Evolutionary conservation across 768 basidiomycete species (phyloP).

Genomic region (Neoboletus subvelutipes): DNA sequence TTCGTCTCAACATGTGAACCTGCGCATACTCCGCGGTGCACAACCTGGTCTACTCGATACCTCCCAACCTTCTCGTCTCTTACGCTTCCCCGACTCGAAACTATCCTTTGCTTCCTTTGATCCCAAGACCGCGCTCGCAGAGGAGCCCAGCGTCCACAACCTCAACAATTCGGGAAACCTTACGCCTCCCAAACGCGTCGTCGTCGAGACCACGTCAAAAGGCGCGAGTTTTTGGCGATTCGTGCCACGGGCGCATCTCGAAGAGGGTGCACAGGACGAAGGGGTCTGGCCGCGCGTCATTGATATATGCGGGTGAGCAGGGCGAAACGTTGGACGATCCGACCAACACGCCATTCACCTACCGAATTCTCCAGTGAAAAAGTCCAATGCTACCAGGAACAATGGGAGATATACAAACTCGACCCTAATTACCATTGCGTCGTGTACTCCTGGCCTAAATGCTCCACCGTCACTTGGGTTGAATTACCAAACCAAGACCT

Average conservation of each 20-base stretch:
- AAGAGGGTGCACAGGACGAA: constrained; percentile 60
- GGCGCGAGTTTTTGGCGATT: constrained; percentile 69
- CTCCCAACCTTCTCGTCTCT: constrained; percentile 57
- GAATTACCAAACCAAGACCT: constrained; percentile 11
- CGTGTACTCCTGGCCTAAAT: constrained; percentile 45
- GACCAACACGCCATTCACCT: constrained; percentile 7
- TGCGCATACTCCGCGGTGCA: constrained; percentile 38
- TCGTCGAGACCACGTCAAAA: constrained; percentile 63
- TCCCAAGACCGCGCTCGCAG: constrained; percentile 58
- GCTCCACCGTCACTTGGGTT: constrained; percentile 23
- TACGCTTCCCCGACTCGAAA: constrained; percentile 56
- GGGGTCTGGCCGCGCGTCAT: constrained; percentile 69
- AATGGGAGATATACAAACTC: constrained; percentile 86
- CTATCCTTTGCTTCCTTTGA: constrained; percentile 78
- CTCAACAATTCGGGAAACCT: constrained; percentile 47
- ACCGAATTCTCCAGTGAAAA: constrained; percentile 39
- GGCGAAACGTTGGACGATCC: constrained; percentile 1
- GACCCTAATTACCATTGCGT: constrained; percentile 72
- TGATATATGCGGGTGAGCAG: constrained; percentile 65
- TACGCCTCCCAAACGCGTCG: constrained; percentile 65
- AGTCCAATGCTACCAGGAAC: constrained; percentile 62
- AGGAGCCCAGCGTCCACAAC: constrained; percentile 38
- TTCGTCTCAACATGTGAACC: constrained; percentile 9
- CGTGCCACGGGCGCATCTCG: constrained; percentile 65
- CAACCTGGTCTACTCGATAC: constrained; percentile 66